Evolutionary conservation across 306 rosid genomes (phyloP), one percentile per base, ranked within the genome.

Genomic region (Nissolia schottii): DNA sequence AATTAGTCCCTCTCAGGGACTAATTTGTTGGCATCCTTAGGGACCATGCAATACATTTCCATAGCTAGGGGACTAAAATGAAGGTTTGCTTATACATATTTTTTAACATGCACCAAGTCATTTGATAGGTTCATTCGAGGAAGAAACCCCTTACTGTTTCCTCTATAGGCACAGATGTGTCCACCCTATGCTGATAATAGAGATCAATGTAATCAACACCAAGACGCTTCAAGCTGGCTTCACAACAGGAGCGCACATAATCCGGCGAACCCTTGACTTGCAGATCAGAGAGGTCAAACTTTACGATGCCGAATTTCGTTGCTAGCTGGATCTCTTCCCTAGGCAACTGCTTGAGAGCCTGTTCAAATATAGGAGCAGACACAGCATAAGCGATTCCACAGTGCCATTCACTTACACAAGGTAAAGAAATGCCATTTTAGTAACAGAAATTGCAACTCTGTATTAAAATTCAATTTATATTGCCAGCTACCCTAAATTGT

Each of bases 171-270:
- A 79, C 81, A 10, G 70, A 22, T 23, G 23, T 64, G 70, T 43
- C 70, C 24, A 64, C 70, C 6, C 88, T 78, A 62, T 88, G 90
- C 41, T 81, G 90, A 64, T 85, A 88, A 69, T 85, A 88, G 48
- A 88, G 84, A 69, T 85, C 93, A 19, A 85, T 88, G 77, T 74
- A 85, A 6, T 77, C 76, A 1, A 88, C 73, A 12, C 54, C 83
- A 18, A 88, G 93, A 3, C 87, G 87, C 67, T 83, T 81, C 72
- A 88, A 77, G 59, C 93, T 88, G 35, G 87, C 88, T 74, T 85
- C 88, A 13, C 93, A 88, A 32, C 80, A 67, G 18, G 79, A 70
- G 8, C 93, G 88, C 18, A 80, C 87, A 72, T 85, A 88, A 4
- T 81, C 79, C 0, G 93, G 90, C 24, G 77, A 81, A 25, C 93